Conservation (phyloP, 345 rosid species). For the Barbarea vulgaris region DNA sequence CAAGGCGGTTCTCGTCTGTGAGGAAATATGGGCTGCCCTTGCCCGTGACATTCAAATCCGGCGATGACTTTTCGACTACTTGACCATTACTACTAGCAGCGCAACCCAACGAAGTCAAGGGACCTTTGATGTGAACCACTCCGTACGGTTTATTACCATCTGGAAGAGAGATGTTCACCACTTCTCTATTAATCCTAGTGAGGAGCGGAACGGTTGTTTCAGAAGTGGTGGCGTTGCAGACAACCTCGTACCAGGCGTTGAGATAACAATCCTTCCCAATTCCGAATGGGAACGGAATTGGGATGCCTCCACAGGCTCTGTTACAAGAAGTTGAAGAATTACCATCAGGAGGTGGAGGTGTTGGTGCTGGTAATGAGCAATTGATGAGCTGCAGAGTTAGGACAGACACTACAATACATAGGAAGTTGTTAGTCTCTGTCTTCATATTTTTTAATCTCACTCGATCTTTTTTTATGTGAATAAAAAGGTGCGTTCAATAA, state of each 20-base stretch:
- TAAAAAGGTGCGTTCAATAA: no score
- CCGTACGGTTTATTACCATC: slow-evolving; percentile 9
- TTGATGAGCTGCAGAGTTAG: slow-evolving; percentile 29
- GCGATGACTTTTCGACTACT: not conserved
- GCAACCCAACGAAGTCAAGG: slow-evolving; percentile 33
- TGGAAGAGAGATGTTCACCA: slow-evolving; percentile 38
- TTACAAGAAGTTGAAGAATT: slow-evolving; percentile 24
- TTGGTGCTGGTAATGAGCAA: not conserved
- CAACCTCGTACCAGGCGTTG: slow-evolving; percentile 20
- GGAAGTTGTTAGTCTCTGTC: not conserved
- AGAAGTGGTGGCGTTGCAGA: slow-evolving; percentile 26
- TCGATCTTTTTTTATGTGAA: no score
- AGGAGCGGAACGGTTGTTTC: slow-evolving; percentile 15
- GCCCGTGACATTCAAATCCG: slow-evolving; percentile 34
- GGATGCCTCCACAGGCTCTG: slow-evolving; percentile 22
- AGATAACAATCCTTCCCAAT: slow-evolving; percentile 38
- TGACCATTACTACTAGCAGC: slow-evolving; percentile 2
- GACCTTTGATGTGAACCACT: slow-evolving; percentile 38
- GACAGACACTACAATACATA: not conserved
- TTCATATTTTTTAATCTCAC: not conserved
- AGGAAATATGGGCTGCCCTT: slow-evolving; percentile 36
- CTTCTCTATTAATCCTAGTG: not conserved
- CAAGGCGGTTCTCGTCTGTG: slow-evolving; percentile 39
- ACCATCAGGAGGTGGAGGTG: slow-evolving; percentile 10
- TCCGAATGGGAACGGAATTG: slow-evolving; percentile 35